Evolutionary conservation across 2,329 filamentous ascomycete genomes (phyloP).

Genomic region (Botrytis tulipae): DNA sequence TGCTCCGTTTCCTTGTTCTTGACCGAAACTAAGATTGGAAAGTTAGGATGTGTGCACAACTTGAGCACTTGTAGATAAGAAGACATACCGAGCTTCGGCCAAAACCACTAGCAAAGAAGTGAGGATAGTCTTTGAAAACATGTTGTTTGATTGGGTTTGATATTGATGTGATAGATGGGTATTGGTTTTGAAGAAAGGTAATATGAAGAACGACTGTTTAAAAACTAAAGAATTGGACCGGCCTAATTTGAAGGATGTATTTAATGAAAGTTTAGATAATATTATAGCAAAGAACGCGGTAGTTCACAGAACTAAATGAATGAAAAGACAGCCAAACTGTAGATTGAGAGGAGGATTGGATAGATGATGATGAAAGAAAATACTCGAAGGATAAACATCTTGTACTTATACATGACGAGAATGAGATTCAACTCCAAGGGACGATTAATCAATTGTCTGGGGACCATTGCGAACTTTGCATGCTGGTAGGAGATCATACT

Average conservation of each 20-base stretch:
- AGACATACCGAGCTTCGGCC: conserved; percentile 37
- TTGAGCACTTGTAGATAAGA: background rate
- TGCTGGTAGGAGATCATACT: conserved; percentile 19
- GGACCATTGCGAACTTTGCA: background rate
- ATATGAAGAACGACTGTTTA: background rate
- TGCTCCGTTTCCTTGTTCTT: conserved; percentile 52
- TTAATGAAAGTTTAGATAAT: conserved; percentile 29
- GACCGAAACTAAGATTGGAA: conserved; percentile 50
- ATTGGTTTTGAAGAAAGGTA: conserved; percentile 2
- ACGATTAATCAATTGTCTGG: background rate
- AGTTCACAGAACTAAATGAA: conserved; percentile 39
- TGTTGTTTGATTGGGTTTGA: conserved; percentile 22
- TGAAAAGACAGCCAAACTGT: conserved; percentile 25
- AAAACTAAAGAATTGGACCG: conserved; percentile 32
- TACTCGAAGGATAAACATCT: background rate
- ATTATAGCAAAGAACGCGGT: background rate
- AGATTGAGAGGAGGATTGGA: conserved; percentile 11
- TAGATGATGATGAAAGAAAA: background rate
- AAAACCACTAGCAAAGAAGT: conserved; percentile 31
- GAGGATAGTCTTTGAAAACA: conserved; percentile 34
- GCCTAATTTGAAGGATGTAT: conserved; percentile 30
- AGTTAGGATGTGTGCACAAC: background rate
- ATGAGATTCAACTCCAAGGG: background rate
- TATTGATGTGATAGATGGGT: conserved; percentile 14
- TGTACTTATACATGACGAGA: conserved; percentile 9